phyloP scores from a whole-genome alignment of 768 basidiomycete species.

The Hypholoma sublateritium region DNA sequence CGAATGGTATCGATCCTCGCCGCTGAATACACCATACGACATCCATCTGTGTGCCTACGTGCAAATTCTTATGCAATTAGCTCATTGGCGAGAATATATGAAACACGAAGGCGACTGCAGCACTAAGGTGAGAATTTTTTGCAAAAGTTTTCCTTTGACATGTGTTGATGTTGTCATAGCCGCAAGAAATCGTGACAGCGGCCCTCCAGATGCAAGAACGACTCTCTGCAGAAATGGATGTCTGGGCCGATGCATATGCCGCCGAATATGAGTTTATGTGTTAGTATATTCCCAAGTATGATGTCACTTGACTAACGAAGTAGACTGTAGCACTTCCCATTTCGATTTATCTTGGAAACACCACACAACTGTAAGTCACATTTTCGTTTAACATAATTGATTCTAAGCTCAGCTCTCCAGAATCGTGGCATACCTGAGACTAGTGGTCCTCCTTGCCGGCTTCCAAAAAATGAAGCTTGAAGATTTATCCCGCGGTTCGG shows the following conservation, averaged over 20 bases:
- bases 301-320: neutral
- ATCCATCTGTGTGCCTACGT: conserved; percentile 54
- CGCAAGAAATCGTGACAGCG: conserved; percentile 30
- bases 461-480: conserved; percentile 48
- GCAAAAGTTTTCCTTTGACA: neutral
- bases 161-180: conserved; percentile 21
- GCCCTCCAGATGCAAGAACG: conserved; percentile 38
- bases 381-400: neutral
- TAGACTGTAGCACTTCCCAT: conserved; percentile 36
- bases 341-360: conserved; percentile 43
- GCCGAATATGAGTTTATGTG: conserved; percentile 35
- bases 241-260: conserved; percentile 41
- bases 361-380: conserved; percentile 38
- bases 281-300: conserved; percentile 19
- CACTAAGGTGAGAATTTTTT: conserved; percentile 4
- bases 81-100: conserved; percentile 37
- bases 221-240: conserved; percentile 35
- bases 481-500: conserved; percentile 39
- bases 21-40: conserved; percentile 39
- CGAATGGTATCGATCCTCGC: conserved; percentile 47
- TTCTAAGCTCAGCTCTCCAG: conserved; percentile 25
- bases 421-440: conserved; percentile 52
- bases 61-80: conserved; percentile 49
- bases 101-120: conserved; percentile 5
- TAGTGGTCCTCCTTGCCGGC: conserved; percentile 55